phyloP scores from a whole-genome alignment of 2,329 filamentous ascomycete genomes.

The Penicillium sp. region DNA sequence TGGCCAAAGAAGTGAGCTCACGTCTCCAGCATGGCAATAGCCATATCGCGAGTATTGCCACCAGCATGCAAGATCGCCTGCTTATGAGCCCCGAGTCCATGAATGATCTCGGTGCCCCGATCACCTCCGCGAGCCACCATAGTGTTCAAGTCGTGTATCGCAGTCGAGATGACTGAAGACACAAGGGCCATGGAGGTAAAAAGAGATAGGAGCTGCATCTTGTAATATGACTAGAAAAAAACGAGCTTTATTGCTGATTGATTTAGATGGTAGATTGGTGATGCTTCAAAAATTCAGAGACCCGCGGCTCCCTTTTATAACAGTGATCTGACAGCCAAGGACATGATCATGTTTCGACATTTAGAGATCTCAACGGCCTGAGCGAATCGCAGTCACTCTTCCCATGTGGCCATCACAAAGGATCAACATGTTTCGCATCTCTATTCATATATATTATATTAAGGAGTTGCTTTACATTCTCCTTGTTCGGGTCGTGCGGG shows the following conservation, averaged over 20 bases:
- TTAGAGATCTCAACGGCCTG: background rate
- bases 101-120: constrained; percentile 19
- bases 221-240: background rate
- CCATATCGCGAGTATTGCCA: constrained; percentile 24
- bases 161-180: constrained; percentile 2
- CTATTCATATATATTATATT: background rate
- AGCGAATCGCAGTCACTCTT: background rate
- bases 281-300: background rate
- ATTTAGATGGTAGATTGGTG: background rate
- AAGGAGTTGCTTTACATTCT: background rate
- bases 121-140: constrained; percentile 8
- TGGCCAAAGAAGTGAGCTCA: background rate
- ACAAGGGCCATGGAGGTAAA: background rate
- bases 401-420: background rate
- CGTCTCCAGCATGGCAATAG: constrained; percentile 29
- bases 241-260: background rate
- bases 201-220: background rate
- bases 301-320: background rate
- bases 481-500: background rate
- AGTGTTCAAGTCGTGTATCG: background rate
- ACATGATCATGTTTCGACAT: background rate
- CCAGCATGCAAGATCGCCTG: constrained; percentile 19
- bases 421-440: background rate
- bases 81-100: constrained; percentile 22
- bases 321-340: background rate